Base-by-base conservation (phyloP, 257 asterid species). In the Plectranthus barbatus region DNA sequence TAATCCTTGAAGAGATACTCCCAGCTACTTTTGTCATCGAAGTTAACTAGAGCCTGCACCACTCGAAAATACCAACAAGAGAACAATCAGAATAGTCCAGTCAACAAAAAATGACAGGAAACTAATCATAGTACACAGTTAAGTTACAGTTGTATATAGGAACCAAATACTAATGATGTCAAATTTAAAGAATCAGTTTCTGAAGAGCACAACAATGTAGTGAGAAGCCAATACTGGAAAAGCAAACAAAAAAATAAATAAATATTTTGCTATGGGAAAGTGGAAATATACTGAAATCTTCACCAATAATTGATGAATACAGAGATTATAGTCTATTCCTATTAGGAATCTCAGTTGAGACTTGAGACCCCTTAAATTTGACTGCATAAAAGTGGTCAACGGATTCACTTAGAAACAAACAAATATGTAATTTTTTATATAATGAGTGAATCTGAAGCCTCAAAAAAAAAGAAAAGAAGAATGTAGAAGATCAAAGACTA, bases 1-100 rank as follows among this genome's bases (percentile, higher is more conserved):
- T 93, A 93, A 70, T 93, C 96, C 81, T 87, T 87, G 78, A 90
- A 93, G 48, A 93, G 96, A 80, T 61, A 90, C 84, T 93, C 99
- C 97, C 96, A 93, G 81, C 91, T 87, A 78, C 76, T 84, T 74
- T 36, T 80, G 79, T 90, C 99, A 71, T 90, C 88, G 71, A 93
- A 90, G 78, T 90, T 91, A 64, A 90, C 18, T 42, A 76, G 80
- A 63, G 60, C 70, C 90, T 90, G 88, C 76, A 79, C 49, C 49
- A 19, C 40, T 61, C 73, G 68, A 72, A 60, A 56, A 66, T 54
- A 53, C 60, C 67, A 51, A 57, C 74, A 76, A 44, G 29, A 70
- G 48, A 66, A 70, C 50, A 69, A 59, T 71, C 71, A 77, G 70
- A 62, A 76, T 42, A 44, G 56, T 45, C 20, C n/a, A 4, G 10